These are phyloP conservation scores for Cytospora mali DNA, from an alignment of 2,329 filamentous ascomycete genomes.

Conservation along the genomic window DNA sequence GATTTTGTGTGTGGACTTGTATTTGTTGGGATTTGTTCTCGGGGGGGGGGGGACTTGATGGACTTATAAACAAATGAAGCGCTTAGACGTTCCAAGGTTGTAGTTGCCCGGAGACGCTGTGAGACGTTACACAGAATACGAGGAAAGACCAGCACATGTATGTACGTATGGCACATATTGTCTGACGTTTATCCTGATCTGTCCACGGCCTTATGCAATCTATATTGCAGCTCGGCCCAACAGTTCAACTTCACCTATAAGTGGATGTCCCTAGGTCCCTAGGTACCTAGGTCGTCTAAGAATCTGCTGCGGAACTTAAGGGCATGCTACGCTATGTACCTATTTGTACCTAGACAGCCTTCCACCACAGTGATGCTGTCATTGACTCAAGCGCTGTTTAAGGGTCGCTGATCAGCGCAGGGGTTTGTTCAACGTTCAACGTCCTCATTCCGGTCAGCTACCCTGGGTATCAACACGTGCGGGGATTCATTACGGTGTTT, in stretches of 20 bases:
- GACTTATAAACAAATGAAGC: not conserved
- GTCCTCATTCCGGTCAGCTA: not conserved
- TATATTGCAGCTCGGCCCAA: not conserved
- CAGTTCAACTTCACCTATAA: too few species aligned
- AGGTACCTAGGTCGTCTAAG: too few species aligned
- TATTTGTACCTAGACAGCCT: too few species aligned
- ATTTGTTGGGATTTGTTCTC: not conserved
- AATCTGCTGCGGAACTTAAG: too few species aligned
- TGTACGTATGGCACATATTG: not conserved
- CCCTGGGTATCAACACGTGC: not conserved
- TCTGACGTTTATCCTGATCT: not conserved
- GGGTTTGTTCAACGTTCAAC: too few species aligned
- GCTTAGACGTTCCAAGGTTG: not conserved
- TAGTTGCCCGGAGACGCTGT: conserved; percentile 5
- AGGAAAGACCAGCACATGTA: not conserved
- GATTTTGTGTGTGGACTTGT: not conserved
- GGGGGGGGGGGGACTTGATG: not conserved
- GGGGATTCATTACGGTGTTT: not conserved
- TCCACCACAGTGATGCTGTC: too few species aligned
- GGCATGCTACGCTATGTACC: not conserved
- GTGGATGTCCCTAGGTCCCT: too few species aligned
- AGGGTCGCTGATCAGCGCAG: not conserved
- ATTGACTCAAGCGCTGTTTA: not conserved
- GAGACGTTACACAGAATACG: not conserved
- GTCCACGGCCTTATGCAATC: not conserved